Base-by-base conservation (phyloP, 768 basidiomycete genomes). In the Hydnum rufescens region DNA sequence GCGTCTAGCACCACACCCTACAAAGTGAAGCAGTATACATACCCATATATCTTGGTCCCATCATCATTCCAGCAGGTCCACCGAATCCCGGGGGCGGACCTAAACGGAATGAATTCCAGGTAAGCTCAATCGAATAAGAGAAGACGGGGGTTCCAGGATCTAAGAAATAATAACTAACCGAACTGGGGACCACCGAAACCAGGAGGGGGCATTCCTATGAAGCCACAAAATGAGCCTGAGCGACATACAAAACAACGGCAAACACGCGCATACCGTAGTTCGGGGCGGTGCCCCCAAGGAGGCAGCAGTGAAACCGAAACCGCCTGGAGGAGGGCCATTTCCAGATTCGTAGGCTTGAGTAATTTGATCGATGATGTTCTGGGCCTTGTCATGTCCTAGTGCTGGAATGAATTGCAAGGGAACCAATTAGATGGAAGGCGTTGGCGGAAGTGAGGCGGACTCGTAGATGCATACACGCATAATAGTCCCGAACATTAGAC, bases 291-390 rank as follows among this genome's bases (percentile, higher is more conserved):
- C 72, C 50, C 72, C 74, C 49, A 86, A 70, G 64, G 85, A 82
- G 55, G 83, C 83, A 36, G 84, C 82, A 23, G 82, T 82, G 58
- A 86, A 86, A 4, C 82, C 82, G 57, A 87, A 88, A 3, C 86
- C 85, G 50, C 85, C 85, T 6, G 83, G 83, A 58, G 86, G 86
- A 36, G 85, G 86, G 2, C 83, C 83, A 50, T 80, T 79, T 42
- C 83, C 78, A 28, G 74, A 75, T 67, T 97, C 93, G 62, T 93
- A 95, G 25, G 84, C 80, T 22, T 83, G 79, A 32, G 89, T 92
- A 66, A 99, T 97, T 66, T 93, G 87, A 74, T 99, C 93, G 64
- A 99, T 97, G 64, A 97, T 89, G 60, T 70, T 88, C 66, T 99
- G 95, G 18, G 93, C 92, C 66, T 93, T 93, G 74, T 97, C 92